These are phyloP conservation scores for Panaeolus cyanescens DNA, from an alignment of 768 basidiomycete genomes.

Conservation along the genomic window DNA sequence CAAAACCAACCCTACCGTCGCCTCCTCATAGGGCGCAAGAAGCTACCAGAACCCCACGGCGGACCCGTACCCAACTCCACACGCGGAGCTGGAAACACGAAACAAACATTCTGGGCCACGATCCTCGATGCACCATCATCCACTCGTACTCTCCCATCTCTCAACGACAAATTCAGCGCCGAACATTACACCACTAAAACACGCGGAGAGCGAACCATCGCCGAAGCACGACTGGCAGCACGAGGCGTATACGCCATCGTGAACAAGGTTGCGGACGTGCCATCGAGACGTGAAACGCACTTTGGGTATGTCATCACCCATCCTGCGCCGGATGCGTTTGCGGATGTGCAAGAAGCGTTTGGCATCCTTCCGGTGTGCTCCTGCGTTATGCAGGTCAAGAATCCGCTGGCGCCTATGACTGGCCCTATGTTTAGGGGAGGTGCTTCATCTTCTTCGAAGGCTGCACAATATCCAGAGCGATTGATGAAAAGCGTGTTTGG, in stretches of 20 bases:
- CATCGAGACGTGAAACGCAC: constrained; percentile 51
- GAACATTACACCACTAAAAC: constrained; percentile 66
- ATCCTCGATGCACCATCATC: constrained; percentile 39
- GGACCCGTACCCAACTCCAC: constrained; percentile 10
- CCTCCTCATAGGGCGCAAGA: constrained; percentile 60
- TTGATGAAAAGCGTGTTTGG: constrained; percentile 55
- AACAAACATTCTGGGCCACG: constrained; percentile 54
- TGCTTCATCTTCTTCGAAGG: constrained; percentile 28
- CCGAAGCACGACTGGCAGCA: constrained; percentile 52
- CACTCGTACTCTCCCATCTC: constrained; percentile 48
- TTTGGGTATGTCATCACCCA: constrained; percentile 64
- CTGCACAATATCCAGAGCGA: constrained; percentile 46
- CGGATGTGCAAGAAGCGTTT: constrained; percentile 56
- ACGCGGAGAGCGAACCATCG: constrained; percentile 54
- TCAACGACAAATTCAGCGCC: constrained; percentile 51
- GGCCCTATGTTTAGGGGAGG: constrained; percentile 20
- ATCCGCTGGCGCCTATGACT: constrained; percentile 49
- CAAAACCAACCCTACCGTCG: constrained; percentile 51
- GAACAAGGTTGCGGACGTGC: constrained; percentile 43
- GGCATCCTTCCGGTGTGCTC: constrained; percentile 55
- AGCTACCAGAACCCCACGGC: constrained; percentile 47
- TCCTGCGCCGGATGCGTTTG: constrained; percentile 41
- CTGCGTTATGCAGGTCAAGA: constrained; percentile 64
- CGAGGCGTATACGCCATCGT: constrained; percentile 64
- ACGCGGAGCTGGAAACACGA: constrained; percentile 31